Conservation (phyloP, 2,329 filamentous ascomycete genomes). For the Pseudogymnoascus sp. region DNA sequence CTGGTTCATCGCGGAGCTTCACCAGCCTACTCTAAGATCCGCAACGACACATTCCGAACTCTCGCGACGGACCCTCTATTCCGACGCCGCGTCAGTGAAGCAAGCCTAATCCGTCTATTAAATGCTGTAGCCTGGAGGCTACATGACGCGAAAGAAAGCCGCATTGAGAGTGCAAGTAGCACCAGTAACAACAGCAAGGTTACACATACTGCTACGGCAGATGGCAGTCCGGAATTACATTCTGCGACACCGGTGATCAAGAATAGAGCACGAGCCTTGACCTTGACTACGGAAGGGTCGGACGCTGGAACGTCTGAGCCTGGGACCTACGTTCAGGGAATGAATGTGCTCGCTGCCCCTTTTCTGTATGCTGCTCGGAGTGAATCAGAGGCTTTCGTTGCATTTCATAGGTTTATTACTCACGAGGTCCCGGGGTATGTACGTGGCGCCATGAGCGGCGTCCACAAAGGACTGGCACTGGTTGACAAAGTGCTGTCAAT, state of each 20-base stretch:
- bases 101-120: conserved; percentile 84
- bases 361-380: conserved; percentile 92
- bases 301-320: conserved; percentile 56
- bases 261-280: conserved; percentile 46
- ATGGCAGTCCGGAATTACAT: conserved; percentile 25
- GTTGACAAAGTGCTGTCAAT: conserved; percentile 90
- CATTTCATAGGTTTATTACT: conserved; percentile 82
- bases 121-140: conserved; percentile 94
- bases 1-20: conserved; percentile 91
- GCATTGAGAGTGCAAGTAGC: conserved; percentile 14
- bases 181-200: conserved; percentile 13
- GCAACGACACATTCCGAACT: conserved; percentile 96
- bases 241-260: conserved; percentile 28
- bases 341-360: conserved; percentile 95
- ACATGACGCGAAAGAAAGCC: conserved; percentile 61
- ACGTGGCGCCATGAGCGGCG: conserved; percentile 91
- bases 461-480: conserved; percentile 82
- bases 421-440: conserved; percentile 90
- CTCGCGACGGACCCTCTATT: conserved; percentile 96
- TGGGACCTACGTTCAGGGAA: conserved; percentile 92
- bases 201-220: conserved; percentile 20
- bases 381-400: conserved; percentile 88
- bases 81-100: conserved; percentile 88
- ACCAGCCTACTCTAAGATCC: conserved; percentile 92
- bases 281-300: conserved; percentile 57